Conservation (phyloP, 2,329 filamentous ascomycete species). For the Zymoseptoria crescenta region DNA sequence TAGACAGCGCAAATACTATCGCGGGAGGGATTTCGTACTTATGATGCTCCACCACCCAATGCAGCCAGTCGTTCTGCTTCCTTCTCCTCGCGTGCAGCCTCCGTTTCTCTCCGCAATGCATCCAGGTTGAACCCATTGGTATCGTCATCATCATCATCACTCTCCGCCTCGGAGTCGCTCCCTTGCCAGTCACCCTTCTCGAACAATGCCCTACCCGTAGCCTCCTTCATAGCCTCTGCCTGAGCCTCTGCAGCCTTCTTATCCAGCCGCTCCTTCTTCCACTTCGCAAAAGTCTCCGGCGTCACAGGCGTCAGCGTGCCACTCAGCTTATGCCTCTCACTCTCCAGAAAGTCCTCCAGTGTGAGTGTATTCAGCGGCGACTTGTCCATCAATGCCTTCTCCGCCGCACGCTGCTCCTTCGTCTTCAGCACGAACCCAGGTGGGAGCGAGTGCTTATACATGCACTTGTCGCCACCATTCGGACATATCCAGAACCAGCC, state of each 20-base stretch:
- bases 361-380: constrained; percentile 90
- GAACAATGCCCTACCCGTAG: constrained; percentile 88
- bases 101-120: constrained; percentile 76
- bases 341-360: constrained; percentile 94
- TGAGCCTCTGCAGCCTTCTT: constrained; percentile 96
- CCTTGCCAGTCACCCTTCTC: constrained; percentile 89
- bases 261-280: constrained; percentile 88
- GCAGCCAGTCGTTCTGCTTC: constrained; percentile 62
- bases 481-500: constrained; percentile 99
- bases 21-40: no score
- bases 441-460: constrained; percentile 93
- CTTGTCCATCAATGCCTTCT: constrained; percentile 94
- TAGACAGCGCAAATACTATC: no score
- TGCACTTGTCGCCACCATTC: constrained; percentile 94
- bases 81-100: constrained; percentile 62
- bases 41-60: neutral
- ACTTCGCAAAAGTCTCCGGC: constrained; percentile 84
- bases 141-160: constrained; percentile 56
- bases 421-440: constrained; percentile 96
- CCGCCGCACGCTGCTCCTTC: constrained; percentile 88
- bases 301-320: constrained; percentile 90
- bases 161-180: constrained; percentile 54
- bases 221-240: constrained; percentile 84
- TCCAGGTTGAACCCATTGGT: constrained; percentile 67
- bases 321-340: constrained; percentile 88